phyloP scores from a whole-genome alignment of 108 stramenopile genomes.

The Ochromonas danica region DNA sequence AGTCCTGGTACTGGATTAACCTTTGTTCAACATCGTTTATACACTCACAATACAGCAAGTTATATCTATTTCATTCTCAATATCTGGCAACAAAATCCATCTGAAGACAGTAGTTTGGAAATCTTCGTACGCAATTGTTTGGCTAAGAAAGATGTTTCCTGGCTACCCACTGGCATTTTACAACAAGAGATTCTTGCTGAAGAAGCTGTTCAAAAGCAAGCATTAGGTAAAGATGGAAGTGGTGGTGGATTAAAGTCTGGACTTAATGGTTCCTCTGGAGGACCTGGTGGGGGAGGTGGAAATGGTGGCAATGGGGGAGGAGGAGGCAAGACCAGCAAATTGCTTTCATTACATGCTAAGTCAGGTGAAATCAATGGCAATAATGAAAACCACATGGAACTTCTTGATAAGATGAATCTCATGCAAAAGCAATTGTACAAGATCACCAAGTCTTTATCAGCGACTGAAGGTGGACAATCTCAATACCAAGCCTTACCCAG shows the following conservation, averaged over 20 bases:
- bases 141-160: constrained; percentile 16
- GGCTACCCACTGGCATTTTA: constrained; percentile 21
- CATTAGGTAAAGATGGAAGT: neutral
- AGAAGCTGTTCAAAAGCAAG: neutral
- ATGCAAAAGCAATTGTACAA: neutral
- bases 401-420: neutral
- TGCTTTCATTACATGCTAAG: neutral
- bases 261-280: neutral
- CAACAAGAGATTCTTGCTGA: neutral
- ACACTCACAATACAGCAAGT: constrained; percentile 4
- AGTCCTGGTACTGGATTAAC: neutral
- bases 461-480: neutral
- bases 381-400: neutral
- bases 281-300: constrained; percentile 1
- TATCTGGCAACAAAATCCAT: constrained; percentile 19
- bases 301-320: neutral
- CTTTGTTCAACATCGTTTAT: constrained; percentile 3
- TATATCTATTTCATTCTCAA: constrained; percentile 29
- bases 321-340: neutral
- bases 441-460: neutral
- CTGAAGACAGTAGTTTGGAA: constrained; percentile 4
- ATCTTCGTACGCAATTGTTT: constrained; percentile 26
- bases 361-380: neutral
- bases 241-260: neutral
- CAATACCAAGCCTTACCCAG: no score